phyloP scores from a whole-genome alignment of 2,329 filamentous ascomycete genomes.

The Fusarium pseudograminearum region DNA sequence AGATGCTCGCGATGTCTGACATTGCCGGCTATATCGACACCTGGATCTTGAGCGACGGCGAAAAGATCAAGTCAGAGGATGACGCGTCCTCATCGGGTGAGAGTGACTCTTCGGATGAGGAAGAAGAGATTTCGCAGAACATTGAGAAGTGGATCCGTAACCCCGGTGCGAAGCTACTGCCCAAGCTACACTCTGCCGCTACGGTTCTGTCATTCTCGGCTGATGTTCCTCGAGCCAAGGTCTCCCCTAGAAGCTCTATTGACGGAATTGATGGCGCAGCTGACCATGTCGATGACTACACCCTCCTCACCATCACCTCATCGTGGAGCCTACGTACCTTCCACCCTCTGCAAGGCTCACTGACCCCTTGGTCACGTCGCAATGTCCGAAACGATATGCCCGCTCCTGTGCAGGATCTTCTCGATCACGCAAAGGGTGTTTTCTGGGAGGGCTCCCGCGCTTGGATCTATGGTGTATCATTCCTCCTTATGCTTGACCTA shows the following conservation, averaged over 20 bases:
- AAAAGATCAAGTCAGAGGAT: constrained; percentile 52
- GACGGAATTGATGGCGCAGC: constrained; percentile 45
- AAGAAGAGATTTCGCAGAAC: constrained; percentile 56
- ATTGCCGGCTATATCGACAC: constrained; percentile 88
- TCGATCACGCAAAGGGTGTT: constrained; percentile 84
- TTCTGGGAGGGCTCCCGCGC: constrained; percentile 84
- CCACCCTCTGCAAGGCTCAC: constrained; percentile 78
- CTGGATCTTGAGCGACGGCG: constrained; percentile 73
- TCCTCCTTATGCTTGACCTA: constrained; percentile 93
- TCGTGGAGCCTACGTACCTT: constrained; percentile 79
- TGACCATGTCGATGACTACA: constrained; percentile 59
- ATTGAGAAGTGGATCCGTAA: constrained; percentile 79
- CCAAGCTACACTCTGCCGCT: constrained; percentile 73
- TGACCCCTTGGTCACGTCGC: constrained; percentile 87
- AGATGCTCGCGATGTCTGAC: constrained; percentile 82
- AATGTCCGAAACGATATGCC: constrained; percentile 84
- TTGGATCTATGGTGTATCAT: constrained; percentile 89
- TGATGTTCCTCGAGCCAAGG: constrained; percentile 54
- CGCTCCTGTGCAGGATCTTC: constrained; percentile 76
- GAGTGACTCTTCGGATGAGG: constrained; percentile 58
- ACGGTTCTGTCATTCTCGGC: constrained; percentile 76
- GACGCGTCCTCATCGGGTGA: constrained; percentile 55
- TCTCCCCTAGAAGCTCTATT: constrained; percentile 43
- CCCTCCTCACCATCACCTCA: constrained; percentile 65
- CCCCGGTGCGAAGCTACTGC: constrained; percentile 75